A percentile compares a stretch with the other conserved stretches of the same genome.
phyloP scores from a whole-genome alignment of 768 basidiomycete genomes.

The Naganishia randhawae region DNA sequence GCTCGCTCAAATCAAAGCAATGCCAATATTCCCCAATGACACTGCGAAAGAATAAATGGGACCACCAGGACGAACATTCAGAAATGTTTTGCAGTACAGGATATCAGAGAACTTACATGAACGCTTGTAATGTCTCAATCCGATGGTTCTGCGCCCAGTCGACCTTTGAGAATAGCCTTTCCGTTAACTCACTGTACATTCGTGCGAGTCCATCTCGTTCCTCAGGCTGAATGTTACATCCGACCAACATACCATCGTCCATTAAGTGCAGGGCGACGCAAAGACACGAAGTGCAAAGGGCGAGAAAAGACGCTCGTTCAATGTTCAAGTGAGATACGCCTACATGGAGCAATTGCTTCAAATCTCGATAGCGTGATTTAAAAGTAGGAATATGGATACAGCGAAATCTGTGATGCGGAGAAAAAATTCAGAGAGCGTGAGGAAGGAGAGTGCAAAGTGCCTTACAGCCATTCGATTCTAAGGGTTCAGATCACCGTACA shows the following conservation, averaged over 20 bases:
- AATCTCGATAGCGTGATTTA: background rate
- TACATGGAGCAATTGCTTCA: background rate
- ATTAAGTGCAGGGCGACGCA: conserved; percentile 1
- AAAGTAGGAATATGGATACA: background rate
- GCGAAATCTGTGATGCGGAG: background rate
- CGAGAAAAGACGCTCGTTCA: background rate
- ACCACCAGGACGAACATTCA: too few relatives aligned
- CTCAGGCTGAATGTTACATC: background rate
- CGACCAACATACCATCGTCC: background rate
- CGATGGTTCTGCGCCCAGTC: conserved; percentile 13
- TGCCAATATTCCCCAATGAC: conserved; percentile 1
- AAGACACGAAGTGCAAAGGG: background rate
- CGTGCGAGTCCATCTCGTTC: background rate
- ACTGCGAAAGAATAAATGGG: too few relatives aligned
- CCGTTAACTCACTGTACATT: background rate
- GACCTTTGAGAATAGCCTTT: background rate
- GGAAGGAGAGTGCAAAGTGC: background rate
- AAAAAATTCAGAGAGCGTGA: background rate
- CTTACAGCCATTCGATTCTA: conserved; percentile 9
- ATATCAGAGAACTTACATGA: background rate
- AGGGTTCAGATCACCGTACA: background rate
- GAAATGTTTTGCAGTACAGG: too few relatives aligned
- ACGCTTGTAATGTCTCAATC: conserved; percentile 3
- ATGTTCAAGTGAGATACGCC: background rate
- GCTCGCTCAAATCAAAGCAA: background rate